Evolutionary conservation across 2,329 filamentous ascomycete species (phyloP).

Genomic region (Fusarium solani-melongenae): DNA sequence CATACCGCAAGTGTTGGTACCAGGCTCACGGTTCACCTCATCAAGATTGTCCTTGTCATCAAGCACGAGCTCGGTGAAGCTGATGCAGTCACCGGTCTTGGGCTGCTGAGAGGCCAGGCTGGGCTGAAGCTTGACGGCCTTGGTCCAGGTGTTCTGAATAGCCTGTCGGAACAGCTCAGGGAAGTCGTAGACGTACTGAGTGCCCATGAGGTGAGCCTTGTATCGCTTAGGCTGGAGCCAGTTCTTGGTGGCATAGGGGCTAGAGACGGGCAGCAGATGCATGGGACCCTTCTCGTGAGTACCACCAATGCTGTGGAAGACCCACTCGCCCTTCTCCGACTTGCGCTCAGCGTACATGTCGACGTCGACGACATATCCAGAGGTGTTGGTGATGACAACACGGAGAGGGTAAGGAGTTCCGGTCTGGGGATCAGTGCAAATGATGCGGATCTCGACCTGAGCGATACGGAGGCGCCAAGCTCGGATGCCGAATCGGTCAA

Average conservation of each 20-base stretch:
- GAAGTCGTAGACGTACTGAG: conserved; percentile 99
- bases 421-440: conserved; percentile 90
- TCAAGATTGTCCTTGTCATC: conserved; percentile 93
- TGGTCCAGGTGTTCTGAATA: conserved; percentile 93
- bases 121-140: conserved; percentile 78
- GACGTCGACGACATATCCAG: conserved; percentile 96
- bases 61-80: conserved; percentile 92
- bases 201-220: conserved; percentile 99
- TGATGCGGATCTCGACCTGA: conserved; percentile 96
- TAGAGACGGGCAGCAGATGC: conserved; percentile 90
- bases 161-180: conserved; percentile 98
- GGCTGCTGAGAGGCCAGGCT: conserved; percentile 84
- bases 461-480: conserved; percentile 97
- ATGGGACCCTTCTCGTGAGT: conserved; percentile 95
- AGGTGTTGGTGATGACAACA: conserved; percentile 98
- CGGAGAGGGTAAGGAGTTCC: conserved; percentile 90
- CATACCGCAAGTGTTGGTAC: conserved; percentile 97
- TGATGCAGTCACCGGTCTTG: conserved; percentile 87
- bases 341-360: conserved; percentile 98
- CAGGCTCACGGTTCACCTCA: conserved; percentile 93
- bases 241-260: conserved; percentile 97
- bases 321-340: conserved; percentile 97
- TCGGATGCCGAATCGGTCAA: conserved; percentile 94
- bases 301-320: conserved; percentile 97
- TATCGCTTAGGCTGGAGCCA: conserved; percentile 98